phyloP scores from a whole-genome alignment of 306 rosid species.

The Herpetospermum pedunculosum region DNA sequence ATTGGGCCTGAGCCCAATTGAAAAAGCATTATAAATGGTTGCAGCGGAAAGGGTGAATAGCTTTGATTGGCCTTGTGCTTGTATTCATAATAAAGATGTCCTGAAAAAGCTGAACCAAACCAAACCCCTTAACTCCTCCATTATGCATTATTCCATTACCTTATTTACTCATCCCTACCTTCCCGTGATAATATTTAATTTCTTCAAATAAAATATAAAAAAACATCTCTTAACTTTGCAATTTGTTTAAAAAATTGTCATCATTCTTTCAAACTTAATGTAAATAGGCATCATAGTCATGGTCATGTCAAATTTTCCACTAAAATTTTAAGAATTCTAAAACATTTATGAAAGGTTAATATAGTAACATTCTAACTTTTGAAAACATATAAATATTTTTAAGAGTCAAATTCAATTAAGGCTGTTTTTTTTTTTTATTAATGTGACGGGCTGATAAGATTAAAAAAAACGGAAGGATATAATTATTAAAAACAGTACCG shows the following conservation, averaged over 20 bases:
- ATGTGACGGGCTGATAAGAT: not conserved
- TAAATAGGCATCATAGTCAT: no score
- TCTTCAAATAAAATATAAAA: not conserved
- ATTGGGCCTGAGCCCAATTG: slow-evolving; percentile 3
- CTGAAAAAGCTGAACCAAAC: slow-evolving; percentile 8
- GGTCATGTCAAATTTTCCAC: no score
- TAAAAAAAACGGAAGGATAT: not conserved
- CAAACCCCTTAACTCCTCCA: not conserved
- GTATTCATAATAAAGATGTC: slow-evolving; percentile 1
- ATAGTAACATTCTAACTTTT: no score
- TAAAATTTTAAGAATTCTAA: no score
- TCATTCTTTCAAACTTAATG: no score
- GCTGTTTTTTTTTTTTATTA: no score
- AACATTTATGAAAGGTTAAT: no score
- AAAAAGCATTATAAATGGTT: not conserved
- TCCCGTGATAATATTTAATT: not conserved
- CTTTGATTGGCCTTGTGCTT: not conserved
- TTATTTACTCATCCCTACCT: not conserved
- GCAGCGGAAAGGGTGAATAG: not conserved
- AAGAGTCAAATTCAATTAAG: no score
- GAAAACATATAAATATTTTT: no score
- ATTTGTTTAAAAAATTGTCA: no score
- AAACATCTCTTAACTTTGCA: no score
- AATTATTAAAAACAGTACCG: not conserved
- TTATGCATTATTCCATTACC: not conserved